These are phyloP conservation scores for Globisporangium solare DNA, from an alignment of 352 stramenopile genomes.

Conservation along the genomic window DNA sequence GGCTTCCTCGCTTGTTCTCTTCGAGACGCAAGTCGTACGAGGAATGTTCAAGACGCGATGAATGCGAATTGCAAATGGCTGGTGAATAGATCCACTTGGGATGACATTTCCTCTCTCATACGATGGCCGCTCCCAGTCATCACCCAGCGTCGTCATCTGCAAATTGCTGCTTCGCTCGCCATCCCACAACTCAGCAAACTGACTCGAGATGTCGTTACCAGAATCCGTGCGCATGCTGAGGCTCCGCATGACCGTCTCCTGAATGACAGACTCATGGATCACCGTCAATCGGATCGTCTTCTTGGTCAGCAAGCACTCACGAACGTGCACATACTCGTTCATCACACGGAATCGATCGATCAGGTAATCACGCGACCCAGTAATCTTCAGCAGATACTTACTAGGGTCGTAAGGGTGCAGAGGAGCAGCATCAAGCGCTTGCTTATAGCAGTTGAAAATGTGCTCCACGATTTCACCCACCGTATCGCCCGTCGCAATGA, in stretches of 20 bases:
- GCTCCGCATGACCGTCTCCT: slow-evolving; percentile 76
- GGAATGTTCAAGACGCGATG: slow-evolving; percentile 82
- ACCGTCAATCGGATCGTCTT: slow-evolving; percentile 82
- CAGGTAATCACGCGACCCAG: slow-evolving; percentile 81
- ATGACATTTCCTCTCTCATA: slow-evolving; percentile 27
- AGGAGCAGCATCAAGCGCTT: slow-evolving; percentile 66
- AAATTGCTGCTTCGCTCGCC: slow-evolving; percentile 49
- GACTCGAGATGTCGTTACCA: slow-evolving; percentile 42
- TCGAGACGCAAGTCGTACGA: slow-evolving; percentile 56
- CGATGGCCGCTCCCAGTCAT: slow-evolving; percentile 60
- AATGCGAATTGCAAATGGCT: slow-evolving; percentile 70
- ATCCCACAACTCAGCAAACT: slow-evolving; percentile 58
- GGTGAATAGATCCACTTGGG: slow-evolving; percentile 48
- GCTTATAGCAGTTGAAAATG: slow-evolving; percentile 88
- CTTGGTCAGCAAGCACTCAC: slow-evolving; percentile 82
- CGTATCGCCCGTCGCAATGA: slow-evolving; percentile 74
- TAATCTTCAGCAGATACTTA: slow-evolving; percentile 86
- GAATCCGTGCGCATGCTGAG: slow-evolving; percentile 54
- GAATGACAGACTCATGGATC: slow-evolving; percentile 83
- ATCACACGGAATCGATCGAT: slow-evolving; percentile 78
- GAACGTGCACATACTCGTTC: slow-evolving; percentile 87
- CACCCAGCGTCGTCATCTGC: slow-evolving; percentile 68
- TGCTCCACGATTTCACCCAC: slow-evolving; percentile 87
- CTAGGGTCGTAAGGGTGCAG: slow-evolving; percentile 72
- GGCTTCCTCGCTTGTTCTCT: slow-evolving; percentile 68